Conservation (phyloP, 176 grass and related monocot genomes). For the Oryza meridionalis region DNA sequence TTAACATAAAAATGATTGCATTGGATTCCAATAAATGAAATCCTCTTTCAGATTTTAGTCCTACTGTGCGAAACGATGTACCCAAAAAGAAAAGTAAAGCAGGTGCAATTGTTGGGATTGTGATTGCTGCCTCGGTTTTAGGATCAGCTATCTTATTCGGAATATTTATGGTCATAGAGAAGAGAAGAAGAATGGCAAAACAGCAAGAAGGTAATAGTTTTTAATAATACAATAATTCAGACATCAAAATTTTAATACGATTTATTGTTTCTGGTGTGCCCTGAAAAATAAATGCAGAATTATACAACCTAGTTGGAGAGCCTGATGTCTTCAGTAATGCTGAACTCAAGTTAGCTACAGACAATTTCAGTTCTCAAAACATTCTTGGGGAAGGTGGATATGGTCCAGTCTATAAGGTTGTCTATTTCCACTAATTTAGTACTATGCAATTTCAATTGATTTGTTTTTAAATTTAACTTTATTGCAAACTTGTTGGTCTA, state of each 20-base stretch:
- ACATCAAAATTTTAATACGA: neutral
- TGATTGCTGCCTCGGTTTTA: conserved; percentile 36
- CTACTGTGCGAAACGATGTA: conserved; percentile 57
- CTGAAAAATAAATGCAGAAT: neutral
- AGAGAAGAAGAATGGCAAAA: conserved; percentile 36
- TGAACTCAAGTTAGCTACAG: conserved; percentile 23
- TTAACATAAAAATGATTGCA: neutral
- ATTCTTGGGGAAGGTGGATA: conserved; percentile 71
- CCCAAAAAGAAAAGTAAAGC: conserved; percentile 41
- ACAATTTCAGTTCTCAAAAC: conserved; percentile 54
- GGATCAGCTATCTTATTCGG: conserved; percentile 38
- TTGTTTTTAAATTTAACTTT: neutral
- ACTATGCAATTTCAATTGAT: neutral
- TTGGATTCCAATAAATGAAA: conserved; percentile 17
- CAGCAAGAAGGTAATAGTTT: conserved; percentile 46
- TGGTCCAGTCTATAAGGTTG: conserved; percentile 65
- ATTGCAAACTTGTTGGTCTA: neutral
- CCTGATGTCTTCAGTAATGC: conserved; percentile 35
- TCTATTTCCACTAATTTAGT: neutral
- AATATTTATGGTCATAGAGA: conserved; percentile 44
- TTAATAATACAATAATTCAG: neutral
- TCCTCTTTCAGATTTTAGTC: conserved; percentile 62
- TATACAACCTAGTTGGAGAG: conserved; percentile 31
- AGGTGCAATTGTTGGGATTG: conserved; percentile 56
- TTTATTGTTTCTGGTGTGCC: neutral